Evolutionary conservation across 2,329 filamentous ascomycete genomes (phyloP).

Genomic region (Hirsutella thompsonii): DNA sequence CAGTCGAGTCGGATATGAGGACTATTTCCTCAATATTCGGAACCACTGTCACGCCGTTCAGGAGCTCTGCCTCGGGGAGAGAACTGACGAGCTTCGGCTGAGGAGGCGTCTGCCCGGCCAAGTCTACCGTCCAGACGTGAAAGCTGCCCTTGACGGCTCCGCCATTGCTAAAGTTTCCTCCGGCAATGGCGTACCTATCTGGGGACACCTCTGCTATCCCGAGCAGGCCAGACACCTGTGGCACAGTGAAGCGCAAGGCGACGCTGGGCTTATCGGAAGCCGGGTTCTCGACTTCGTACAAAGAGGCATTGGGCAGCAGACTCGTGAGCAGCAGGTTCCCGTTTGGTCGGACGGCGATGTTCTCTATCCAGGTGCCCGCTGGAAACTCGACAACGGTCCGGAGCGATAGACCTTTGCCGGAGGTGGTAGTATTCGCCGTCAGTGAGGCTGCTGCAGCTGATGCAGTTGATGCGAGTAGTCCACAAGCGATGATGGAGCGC

Average conservation of each 20-base stretch:
- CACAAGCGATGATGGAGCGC: no score
- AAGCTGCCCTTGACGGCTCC: constrained; percentile 1
- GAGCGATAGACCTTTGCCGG: neutral
- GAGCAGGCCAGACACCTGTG: neutral
- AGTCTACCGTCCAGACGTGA: constrained; percentile 2
- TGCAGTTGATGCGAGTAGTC: no score
- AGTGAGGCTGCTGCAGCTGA: no score
- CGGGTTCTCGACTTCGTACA: constrained; percentile 2
- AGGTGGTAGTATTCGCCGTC: no score
- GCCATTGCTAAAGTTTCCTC: constrained; percentile 2
- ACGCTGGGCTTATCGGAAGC: neutral
- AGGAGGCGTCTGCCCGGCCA: neutral
- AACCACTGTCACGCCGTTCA: constrained; percentile 1
- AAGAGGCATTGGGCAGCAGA: constrained; percentile 3
- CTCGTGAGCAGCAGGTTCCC: constrained; percentile 5
- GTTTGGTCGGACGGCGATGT: constrained; percentile 5
- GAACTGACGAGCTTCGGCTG: neutral
- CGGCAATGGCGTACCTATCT: constrained; percentile 1
- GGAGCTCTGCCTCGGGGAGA: neutral
- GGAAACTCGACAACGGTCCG: neutral
- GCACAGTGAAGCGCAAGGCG: constrained; percentile 2
- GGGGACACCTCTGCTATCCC: constrained; percentile 2
- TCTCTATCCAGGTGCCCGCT: constrained; percentile 4
- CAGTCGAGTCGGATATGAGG: constrained; percentile 2
- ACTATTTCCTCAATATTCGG: neutral